Percentiles rank a stretch among this genome's conserved stretches.
Evolutionary conservation across 768 basidiomycete genomes (phyloP).

Genomic region (Mycena pura): DNA sequence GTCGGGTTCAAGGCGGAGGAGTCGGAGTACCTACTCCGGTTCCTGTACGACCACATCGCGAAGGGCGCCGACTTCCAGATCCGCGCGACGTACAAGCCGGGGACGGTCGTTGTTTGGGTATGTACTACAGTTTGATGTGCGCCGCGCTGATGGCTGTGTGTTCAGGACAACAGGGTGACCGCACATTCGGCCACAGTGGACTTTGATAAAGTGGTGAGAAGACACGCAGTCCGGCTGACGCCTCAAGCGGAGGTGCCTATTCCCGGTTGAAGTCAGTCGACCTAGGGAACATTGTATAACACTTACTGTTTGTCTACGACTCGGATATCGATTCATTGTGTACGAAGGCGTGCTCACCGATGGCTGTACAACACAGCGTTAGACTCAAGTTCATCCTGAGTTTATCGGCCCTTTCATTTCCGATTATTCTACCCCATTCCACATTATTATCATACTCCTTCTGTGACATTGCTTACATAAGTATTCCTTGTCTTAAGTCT

Average conservation of each 20-base stretch:
- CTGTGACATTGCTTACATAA: no score
- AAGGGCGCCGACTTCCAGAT: conserved; percentile 60
- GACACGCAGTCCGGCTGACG: conserved; percentile 50
- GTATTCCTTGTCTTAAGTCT: no score
- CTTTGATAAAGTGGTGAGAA: conserved; percentile 37
- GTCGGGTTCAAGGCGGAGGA: conserved; percentile 63
- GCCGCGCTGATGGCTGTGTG: not conserved
- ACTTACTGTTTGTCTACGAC: no score
- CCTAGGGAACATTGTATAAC: no score
- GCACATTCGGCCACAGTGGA: conserved; percentile 46
- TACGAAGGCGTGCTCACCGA: no score
- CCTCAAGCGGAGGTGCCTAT: conserved; percentile 54
- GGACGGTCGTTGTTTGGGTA: conserved; percentile 65
- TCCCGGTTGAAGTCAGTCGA: conserved; percentile 37
- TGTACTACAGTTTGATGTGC: not conserved
- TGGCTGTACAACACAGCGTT: no score
- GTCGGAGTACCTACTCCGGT: conserved; percentile 60
- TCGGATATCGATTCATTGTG: no score
- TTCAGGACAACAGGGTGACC: conserved; percentile 48
- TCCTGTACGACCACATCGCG: conserved; percentile 59
- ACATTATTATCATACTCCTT: no score
- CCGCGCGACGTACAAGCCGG: conserved; percentile 55
- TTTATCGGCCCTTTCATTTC: no score
- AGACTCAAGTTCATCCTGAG: no score
- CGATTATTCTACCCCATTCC: no score